phyloP scores from a whole-genome alignment of 768 basidiomycete genomes.

The Strobilomyces confusus region DNA sequence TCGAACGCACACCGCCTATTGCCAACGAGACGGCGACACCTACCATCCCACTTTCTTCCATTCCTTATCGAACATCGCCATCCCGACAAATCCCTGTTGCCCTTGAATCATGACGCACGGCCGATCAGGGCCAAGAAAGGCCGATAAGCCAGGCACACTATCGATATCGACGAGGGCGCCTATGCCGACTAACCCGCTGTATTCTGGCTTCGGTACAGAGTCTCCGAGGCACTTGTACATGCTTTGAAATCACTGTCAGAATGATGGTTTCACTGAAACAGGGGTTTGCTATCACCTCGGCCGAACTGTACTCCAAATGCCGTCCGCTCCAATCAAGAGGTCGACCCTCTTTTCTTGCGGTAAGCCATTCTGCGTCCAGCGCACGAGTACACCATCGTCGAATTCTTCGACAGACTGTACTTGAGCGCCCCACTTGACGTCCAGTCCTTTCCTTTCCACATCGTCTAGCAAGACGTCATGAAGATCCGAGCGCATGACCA shows the following conservation, averaged over 20 bases:
- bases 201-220: conserved; percentile 20
- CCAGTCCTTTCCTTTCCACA: conserved; percentile 17
- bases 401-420: conserved; percentile 23
- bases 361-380: conserved; percentile 21
- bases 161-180: conserved; percentile 18
- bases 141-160: conserved; percentile 19
- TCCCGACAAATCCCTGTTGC: conserved; percentile 25
- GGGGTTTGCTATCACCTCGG: conserved; percentile 12
- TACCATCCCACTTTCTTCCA: conserved; percentile 24
- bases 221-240: conserved; percentile 21
- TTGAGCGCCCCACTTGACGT: conserved; percentile 22
- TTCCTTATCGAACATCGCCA: conserved; percentile 25
- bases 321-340: conserved; percentile 30
- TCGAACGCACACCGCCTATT: background rate
- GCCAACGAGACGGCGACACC: background rate
- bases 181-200: conserved; percentile 28
- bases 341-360: conserved; percentile 26
- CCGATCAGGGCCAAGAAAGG: conserved; percentile 16
- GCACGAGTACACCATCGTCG: conserved; percentile 23
- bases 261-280: background rate
- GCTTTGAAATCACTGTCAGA: conserved; percentile 12
- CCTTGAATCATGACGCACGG: conserved; percentile 31
- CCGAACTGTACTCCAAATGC: conserved; percentile 29
- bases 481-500: conserved; percentile 28
- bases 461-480: conserved; percentile 31